A percentile compares a stretch with the other conserved stretches of the same genome.
Evolutionary conservation across 768 basidiomycete genomes (phyloP).

Genomic region (Rhizopogon vinicolor): DNA sequence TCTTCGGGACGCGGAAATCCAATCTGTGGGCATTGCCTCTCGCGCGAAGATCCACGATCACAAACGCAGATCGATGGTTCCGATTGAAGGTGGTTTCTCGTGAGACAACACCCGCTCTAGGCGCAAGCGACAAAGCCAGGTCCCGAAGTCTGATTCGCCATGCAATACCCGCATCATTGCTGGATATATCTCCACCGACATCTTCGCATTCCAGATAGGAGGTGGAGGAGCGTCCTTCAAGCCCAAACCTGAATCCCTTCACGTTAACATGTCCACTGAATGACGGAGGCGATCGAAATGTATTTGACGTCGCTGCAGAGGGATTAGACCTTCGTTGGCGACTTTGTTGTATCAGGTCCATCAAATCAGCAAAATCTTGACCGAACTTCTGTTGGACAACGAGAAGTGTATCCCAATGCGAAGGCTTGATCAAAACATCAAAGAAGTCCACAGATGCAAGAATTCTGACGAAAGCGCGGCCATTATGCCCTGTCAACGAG

Average conservation of each 20-base stretch:
- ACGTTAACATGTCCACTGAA: slow-evolving; percentile 59
- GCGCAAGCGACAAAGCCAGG: slow-evolving; percentile 80
- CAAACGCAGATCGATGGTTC: slow-evolving; percentile 74
- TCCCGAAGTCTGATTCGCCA: slow-evolving; percentile 76
- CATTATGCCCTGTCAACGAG: slow-evolving; percentile 58
- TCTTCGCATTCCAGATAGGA: slow-evolving; percentile 74
- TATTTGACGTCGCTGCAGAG: slow-evolving; percentile 5
- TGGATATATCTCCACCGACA: slow-evolving; percentile 59
- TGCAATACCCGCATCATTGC: slow-evolving; percentile 33
- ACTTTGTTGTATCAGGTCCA: slow-evolving; percentile 61
- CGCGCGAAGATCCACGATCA: slow-evolving; percentile 71
- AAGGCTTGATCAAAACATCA: slow-evolving; percentile 70
- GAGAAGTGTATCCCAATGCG: slow-evolving; percentile 79
- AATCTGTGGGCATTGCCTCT: slow-evolving; percentile 32
- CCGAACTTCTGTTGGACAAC: slow-evolving; percentile 87
- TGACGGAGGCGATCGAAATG: slow-evolving; percentile 15
- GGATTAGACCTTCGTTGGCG: slow-evolving; percentile 28
- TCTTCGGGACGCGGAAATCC: slow-evolving; percentile 59
- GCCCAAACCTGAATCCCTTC: slow-evolving; percentile 74
- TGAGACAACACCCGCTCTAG: slow-evolving; percentile 37
- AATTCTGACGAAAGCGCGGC: slow-evolving; percentile 39
- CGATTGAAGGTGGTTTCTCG: slow-evolving; percentile 45
- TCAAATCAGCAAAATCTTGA: slow-evolving; percentile 80
- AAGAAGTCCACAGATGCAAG: slow-evolving; percentile 64
- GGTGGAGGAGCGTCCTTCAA: slow-evolving; percentile 70